Evolutionary conservation across 805 yeast genomes (phyloP), one percentile per base, ranked within the genome.

Genomic region (Candida qinlingensis): DNA sequence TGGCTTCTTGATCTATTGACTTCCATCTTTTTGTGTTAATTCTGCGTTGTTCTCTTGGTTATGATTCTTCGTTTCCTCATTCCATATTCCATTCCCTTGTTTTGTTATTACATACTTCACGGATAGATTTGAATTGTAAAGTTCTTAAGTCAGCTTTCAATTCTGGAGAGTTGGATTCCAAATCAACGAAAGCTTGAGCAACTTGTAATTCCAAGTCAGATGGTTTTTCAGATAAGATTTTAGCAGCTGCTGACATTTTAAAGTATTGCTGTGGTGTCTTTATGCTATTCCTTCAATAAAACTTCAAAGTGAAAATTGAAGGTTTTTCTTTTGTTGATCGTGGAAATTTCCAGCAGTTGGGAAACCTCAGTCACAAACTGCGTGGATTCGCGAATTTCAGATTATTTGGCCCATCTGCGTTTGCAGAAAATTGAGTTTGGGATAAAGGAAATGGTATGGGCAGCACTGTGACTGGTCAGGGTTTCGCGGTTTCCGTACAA

Each of bases 191-290:
- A 71, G 98, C 97, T 81, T 92, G 97, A 70, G 97, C 97, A 73
- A 94, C 96, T 81, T 92, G 96, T 77, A 94, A 87, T 83, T 94
- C 99, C 77, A 94, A 90, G 80, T 94, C 98, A 73, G 94, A 74
- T 80, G 99, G 98, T 71, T 87, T 87, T 73, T 85, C 83, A 72
- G 90, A 83, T 77, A 92, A 85, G 77, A 94, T 83, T 83, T 94
- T 94, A 76, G 87, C 82, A 74, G 91, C 88, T 71, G 97, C 96
- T 79, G 98, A 92, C 98, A 92, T 92, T 61, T 66, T 79, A 30
- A n/a, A 25, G 13, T 44, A 37, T 26, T 28, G 36, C 31, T 47
- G 41, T 29, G 27, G 37, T 34, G 37, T 19, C 25, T n/a, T 9
- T 29, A 34, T 43, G 34, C 27, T 35, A 12, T 36, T n/a, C 25